Percentiles rank a stretch among this genome's conserved stretches.
phyloP scores from a whole-genome alignment of 2,329 filamentous ascomycete genomes.

The Tolypocladium capitatum region DNA sequence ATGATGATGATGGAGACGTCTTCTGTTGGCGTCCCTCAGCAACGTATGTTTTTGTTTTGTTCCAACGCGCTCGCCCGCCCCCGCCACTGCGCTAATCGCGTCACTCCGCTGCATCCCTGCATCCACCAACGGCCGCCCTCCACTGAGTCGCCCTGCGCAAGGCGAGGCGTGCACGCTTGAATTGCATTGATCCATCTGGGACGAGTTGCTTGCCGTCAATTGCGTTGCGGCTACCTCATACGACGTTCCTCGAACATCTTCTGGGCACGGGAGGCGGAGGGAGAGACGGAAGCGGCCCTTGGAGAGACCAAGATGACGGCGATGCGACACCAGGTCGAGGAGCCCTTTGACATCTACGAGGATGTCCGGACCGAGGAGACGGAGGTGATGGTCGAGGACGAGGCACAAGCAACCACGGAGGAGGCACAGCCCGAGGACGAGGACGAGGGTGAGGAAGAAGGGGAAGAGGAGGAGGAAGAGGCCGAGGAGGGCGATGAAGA shows the following conservation, averaged over 20 bases:
- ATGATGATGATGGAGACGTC: constrained; percentile 5
- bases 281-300: no score
- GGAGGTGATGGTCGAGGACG: constrained; percentile 33
- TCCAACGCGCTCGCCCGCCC: constrained; percentile 12
- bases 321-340: constrained; percentile 10
- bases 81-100: constrained; percentile 7
- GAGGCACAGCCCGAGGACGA: constrained; percentile 14
- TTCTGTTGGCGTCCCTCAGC: constrained; percentile 7
- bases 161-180: not conserved
- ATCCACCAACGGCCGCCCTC: constrained; percentile 2
- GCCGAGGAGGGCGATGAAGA: constrained; percentile 26
- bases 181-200: not conserved
- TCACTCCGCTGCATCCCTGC: constrained; percentile 7
- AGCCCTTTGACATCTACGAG: constrained; percentile 35
- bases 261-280: no score
- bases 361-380: constrained; percentile 37
- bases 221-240: not conserved
- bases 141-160: not conserved
- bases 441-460: constrained; percentile 12
- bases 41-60: constrained; percentile 20
- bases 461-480: constrained; percentile 18
- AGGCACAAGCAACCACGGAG: constrained; percentile 11
- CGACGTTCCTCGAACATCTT: no score
- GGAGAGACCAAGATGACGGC: not conserved
- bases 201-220: not conserved